Evolutionary conservation across 108 stramenopile genomes (phyloP).

Genomic region (Cyclotella sp.): DNA sequence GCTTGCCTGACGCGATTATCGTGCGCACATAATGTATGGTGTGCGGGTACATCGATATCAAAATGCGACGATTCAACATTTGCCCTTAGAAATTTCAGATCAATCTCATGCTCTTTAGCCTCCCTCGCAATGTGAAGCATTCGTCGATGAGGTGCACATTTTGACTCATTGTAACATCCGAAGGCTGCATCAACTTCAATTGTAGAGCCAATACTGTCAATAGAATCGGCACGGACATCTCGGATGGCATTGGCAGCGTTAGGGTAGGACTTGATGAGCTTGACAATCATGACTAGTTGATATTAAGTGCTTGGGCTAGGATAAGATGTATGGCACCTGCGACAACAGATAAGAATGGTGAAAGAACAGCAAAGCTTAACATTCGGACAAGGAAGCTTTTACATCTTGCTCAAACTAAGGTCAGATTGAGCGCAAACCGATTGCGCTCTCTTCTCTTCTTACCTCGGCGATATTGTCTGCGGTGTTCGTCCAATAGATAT

Average conservation of each 20-base stretch:
- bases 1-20: background rate
- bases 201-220: constrained; percentile 14
- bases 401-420: too few relatives aligned
- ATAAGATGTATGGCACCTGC: background rate
- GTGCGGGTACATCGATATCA: background rate
- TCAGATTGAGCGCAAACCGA: too few relatives aligned
- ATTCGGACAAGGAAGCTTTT: too few relatives aligned
- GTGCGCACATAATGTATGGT: background rate
- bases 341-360: background rate
- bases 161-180: background rate
- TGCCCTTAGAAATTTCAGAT: too few relatives aligned
- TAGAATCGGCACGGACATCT: constrained; percentile 3
- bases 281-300: constrained; percentile 3
- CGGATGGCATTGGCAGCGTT: background rate
- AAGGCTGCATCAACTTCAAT: background rate
- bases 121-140: too few relatives aligned
- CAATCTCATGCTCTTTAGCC: too few relatives aligned
- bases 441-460: too few relatives aligned
- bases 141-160: too few relatives aligned
- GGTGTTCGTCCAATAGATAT: too few relatives aligned
- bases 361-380: too few relatives aligned
- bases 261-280: background rate
- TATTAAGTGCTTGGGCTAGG: background rate
- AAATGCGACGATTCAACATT: background rate
- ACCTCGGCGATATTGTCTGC: too few relatives aligned